These are phyloP conservation scores for Royoungia palumana DNA, from an alignment of 768 basidiomycete species.

Conservation along the genomic window DNA sequence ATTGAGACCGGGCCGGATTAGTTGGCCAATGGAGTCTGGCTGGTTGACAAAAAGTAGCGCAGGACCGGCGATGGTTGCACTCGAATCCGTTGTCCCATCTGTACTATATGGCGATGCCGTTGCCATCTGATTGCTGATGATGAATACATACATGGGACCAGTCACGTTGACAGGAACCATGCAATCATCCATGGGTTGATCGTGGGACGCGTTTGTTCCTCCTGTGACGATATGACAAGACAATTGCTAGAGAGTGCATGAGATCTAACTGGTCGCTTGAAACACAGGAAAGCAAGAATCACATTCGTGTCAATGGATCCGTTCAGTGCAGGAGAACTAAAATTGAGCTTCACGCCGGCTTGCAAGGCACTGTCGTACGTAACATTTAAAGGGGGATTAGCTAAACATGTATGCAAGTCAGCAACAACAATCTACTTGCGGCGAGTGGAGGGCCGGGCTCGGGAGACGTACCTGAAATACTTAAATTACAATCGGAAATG, in stretches of 20 bases:
- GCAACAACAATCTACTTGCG: background rate
- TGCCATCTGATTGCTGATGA: conserved; percentile 61
- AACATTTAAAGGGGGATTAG: conserved; percentile 56
- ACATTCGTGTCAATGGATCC: conserved; percentile 43
- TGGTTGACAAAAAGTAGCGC: conserved; percentile 58
- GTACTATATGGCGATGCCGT: conserved; percentile 45
- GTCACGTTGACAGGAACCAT: conserved; percentile 63
- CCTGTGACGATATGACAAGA: conserved; percentile 79
- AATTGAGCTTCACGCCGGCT: conserved; percentile 59
- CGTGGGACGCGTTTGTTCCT: conserved; percentile 50
- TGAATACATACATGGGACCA: conserved; percentile 70
- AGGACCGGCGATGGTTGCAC: conserved; percentile 64
- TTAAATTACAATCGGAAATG: conserved; percentile 65
- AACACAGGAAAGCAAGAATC: conserved; percentile 18
- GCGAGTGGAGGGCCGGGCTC: background rate
- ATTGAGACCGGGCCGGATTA: conserved; percentile 36
- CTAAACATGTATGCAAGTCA: conserved; percentile 27
- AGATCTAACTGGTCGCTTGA: conserved; percentile 7
- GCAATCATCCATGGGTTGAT: conserved; percentile 59
- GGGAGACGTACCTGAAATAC: conserved; percentile 45
- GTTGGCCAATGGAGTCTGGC: conserved; percentile 48
- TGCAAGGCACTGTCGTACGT: conserved; percentile 59
- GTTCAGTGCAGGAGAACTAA: conserved; percentile 56
- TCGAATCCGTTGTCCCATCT: conserved; percentile 40
- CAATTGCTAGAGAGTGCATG: conserved; percentile 38